phyloP scores from a whole-genome alignment of 2,329 filamentous ascomycete species.

The Scedosporium minutisporum region DNA sequence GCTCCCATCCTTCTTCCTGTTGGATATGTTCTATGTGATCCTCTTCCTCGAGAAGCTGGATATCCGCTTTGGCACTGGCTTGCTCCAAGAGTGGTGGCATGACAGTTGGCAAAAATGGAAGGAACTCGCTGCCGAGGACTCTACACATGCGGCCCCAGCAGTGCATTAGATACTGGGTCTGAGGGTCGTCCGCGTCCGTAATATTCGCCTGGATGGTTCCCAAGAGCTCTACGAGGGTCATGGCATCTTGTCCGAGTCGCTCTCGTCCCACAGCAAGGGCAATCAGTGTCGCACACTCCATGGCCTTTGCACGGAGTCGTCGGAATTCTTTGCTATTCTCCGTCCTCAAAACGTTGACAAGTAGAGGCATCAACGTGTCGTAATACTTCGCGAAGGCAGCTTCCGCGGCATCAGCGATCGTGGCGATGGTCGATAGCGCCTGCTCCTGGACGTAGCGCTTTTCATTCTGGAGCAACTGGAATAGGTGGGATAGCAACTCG shows the following conservation, averaged over 20 bases:
- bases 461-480: constrained; percentile 78
- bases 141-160: constrained; percentile 99
- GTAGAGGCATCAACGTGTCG: constrained; percentile 85
- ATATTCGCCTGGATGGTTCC: constrained; percentile 81
- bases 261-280: constrained; percentile 91
- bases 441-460: constrained; percentile 98
- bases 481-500: constrained; percentile 72
- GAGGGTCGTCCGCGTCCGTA: constrained; percentile 84
- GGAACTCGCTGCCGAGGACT: constrained; percentile 80
- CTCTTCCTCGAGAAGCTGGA: constrained; percentile 90
- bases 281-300: constrained; percentile 97
- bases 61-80: constrained; percentile 91
- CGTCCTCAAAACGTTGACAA: constrained; percentile 80
- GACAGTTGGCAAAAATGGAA: constrained; percentile 84
- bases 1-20: constrained; percentile 93
- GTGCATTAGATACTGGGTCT: constrained; percentile 93
- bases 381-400: constrained; percentile 93
- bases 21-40: constrained; percentile 88
- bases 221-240: constrained; percentile 78
- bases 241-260: constrained; percentile 77
- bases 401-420: constrained; percentile 96
- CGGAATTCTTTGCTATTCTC: constrained; percentile 92
- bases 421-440: constrained; percentile 93
- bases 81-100: constrained; percentile 90
- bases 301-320: constrained; percentile 86